phyloP scores from a whole-genome alignment of 176 grass and related monocot genomes.

The Ampelocalamus luodianensis region DNA sequence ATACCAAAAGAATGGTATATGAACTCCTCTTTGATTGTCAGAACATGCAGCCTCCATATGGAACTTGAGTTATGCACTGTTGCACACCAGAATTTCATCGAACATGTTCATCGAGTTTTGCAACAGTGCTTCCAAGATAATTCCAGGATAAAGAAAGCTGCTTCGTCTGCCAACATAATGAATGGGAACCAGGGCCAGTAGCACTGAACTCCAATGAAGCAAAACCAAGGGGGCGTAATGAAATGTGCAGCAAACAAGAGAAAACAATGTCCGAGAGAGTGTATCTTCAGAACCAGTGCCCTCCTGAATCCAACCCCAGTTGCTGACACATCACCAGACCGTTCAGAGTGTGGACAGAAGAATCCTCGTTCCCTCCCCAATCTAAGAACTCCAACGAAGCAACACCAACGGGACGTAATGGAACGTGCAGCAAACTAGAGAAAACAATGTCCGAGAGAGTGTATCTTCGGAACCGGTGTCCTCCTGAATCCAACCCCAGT shows the following conservation, averaged over 20 bases:
- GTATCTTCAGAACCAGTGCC: conserved; percentile 14
- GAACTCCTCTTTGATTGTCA: conserved; percentile 37
- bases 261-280: conserved; percentile 2
- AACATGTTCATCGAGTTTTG: conserved; percentile 11
- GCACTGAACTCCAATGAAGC: conserved; percentile 8
- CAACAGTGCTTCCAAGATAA: conserved; percentile 46
- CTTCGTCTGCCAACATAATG: neutral
- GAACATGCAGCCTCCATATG: conserved; percentile 30
- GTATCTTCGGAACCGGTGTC: conserved; percentile 17
- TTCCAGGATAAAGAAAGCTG: conserved; percentile 25
- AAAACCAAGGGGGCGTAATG: conserved; percentile 9
- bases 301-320: conserved; percentile 31
- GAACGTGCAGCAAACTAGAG: conserved; percentile 29
- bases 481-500: conserved; percentile 34
- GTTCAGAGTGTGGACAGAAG: neutral
- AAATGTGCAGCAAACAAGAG: conserved; percentile 27
- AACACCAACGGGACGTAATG: conserved; percentile 5
- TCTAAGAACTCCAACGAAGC: conserved; percentile 6
- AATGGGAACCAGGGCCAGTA: conserved; percentile 26
- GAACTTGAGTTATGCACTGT: conserved; percentile 47
- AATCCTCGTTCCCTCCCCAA: neutral
- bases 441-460: conserved; percentile 3
- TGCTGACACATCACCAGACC: neutral
- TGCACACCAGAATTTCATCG: conserved; percentile 21
- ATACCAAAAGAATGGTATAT: conserved; percentile 65